These are phyloP conservation scores for Arthrobotrys sinensis DNA, from an alignment of 2,329 filamentous ascomycete species.

Conservation along the genomic window DNA sequence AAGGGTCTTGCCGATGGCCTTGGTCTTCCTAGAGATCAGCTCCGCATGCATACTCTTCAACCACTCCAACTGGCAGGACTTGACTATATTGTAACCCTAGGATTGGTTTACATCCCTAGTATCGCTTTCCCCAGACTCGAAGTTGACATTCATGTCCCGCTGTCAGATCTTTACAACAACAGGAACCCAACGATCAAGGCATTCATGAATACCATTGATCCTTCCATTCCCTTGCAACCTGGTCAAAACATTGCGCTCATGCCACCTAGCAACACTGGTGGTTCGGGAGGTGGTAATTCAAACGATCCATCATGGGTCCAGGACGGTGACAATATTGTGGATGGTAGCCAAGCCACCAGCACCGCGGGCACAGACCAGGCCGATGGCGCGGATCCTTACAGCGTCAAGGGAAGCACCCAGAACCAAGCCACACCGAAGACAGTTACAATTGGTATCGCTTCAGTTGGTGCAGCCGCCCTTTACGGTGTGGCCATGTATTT, in stretches of 20 bases:
- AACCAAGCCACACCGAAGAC: slow-evolving; percentile 76
- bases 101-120: slow-evolving; percentile 81
- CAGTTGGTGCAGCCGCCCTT: slow-evolving; percentile 83
- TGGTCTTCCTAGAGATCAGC: slow-evolving; percentile 69
- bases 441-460: slow-evolving; percentile 81
- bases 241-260: slow-evolving; percentile 66
- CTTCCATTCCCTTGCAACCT: slow-evolving; percentile 79
- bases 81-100: slow-evolving; percentile 86
- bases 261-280: slow-evolving; percentile 67
- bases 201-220: slow-evolving; percentile 86
- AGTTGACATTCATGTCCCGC: slow-evolving; percentile 79
- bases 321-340: slow-evolving; percentile 64
- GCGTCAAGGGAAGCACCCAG: slow-evolving; percentile 66
- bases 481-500: slow-evolving; percentile 97
- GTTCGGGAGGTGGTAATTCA: slow-evolving; percentile 66
- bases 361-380: slow-evolving; percentile 65
- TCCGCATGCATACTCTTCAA: slow-evolving; percentile 79
- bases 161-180: slow-evolving; percentile 82
- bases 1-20: slow-evolving; percentile 79
- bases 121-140: slow-evolving; percentile 78
- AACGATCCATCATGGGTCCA: slow-evolving; percentile 62
- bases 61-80: slow-evolving; percentile 81
- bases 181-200: slow-evolving; percentile 76
- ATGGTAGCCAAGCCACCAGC: slow-evolving; percentile 67
- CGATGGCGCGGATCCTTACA: slow-evolving; percentile 63